A percentile compares a stretch with the other conserved stretches of the same genome.
Conservation (phyloP, 305 asterid genomes). For the Fraxinus platypoda region DNA sequence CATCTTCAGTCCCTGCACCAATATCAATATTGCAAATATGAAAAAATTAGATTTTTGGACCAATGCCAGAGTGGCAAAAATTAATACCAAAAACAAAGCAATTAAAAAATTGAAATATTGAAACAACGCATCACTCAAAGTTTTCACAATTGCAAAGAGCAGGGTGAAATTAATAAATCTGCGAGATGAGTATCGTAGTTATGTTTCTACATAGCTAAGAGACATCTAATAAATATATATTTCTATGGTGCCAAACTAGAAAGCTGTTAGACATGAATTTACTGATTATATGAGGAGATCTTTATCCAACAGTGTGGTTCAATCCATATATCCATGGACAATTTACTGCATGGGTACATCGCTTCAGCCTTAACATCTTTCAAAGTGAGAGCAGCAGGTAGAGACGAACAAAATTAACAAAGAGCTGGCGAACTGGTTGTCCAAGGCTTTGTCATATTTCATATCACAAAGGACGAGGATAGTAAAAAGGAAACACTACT, state of each 20-base stretch:
- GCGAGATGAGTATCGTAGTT: neutral
- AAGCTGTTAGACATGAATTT: slow-evolving; percentile 11
- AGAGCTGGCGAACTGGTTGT: slow-evolving; percentile 15
- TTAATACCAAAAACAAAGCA: slow-evolving; percentile 4
- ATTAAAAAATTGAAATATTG: neutral
- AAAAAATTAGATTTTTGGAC: slow-evolving; percentile 2
- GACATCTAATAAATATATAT: neutral
- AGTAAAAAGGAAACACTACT: neutral
- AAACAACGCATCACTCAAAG: neutral
- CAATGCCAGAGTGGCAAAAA: neutral
- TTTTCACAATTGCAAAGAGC: slow-evolving; percentile 9
- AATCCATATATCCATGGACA: slow-evolving; percentile 5
- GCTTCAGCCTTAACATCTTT: slow-evolving; percentile 10
- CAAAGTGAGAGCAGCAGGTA: neutral
- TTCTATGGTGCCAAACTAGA: slow-evolving; percentile 2
- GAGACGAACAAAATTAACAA: slow-evolving; percentile 8
- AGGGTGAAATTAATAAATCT: slow-evolving; percentile 1
- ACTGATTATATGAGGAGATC: neutral
- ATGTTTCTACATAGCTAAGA: neutral
- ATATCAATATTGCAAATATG: slow-evolving; percentile 7
- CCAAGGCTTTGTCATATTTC: slow-evolving; percentile 1
- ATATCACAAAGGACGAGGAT: neutral
- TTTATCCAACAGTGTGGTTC: neutral
- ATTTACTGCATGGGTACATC: neutral
- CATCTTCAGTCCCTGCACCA: slow-evolving; percentile 79